Percentiles rank a stretch among this genome's conserved stretches.
phyloP scores from a whole-genome alignment of 306 rosid species.

The Canavalia gladiata region DNA sequence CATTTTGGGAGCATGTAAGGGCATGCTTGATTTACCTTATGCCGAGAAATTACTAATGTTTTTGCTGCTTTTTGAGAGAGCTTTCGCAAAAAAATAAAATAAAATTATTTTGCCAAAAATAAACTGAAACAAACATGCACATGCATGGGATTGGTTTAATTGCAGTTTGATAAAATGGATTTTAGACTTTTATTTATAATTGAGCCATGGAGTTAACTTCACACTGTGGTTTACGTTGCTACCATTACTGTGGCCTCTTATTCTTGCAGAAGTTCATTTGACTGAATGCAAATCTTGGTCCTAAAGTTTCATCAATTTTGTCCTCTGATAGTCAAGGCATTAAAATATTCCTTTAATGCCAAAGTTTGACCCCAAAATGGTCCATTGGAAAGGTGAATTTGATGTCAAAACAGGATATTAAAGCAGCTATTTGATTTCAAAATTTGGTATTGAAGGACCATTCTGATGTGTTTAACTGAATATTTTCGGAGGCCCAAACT shows the following conservation, averaged over 20 bases:
- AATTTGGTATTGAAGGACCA: neutral
- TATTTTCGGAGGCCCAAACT: neutral
- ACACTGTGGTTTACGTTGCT: constrained; percentile 7
- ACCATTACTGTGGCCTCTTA: constrained; percentile 4
- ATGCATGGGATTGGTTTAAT: neutral
- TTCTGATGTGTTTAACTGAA: neutral
- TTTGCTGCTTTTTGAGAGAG: neutral
- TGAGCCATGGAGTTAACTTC: neutral
- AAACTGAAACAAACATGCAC: neutral
- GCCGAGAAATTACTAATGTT: neutral
- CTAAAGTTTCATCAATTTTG: neutral
- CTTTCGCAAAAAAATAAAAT: neutral
- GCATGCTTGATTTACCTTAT: neutral
- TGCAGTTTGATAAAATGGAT: neutral
- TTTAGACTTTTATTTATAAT: neutral
- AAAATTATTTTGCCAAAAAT: neutral
- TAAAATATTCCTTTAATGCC: neutral
- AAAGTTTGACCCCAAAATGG: neutral
- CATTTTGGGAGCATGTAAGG: constrained; percentile 16
- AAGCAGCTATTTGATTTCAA: constrained; percentile 2
- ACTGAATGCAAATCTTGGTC: constrained; percentile 23
- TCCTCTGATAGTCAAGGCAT: neutral
- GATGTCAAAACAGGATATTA: neutral
- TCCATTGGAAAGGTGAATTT: neutral
- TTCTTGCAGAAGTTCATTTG: constrained; percentile 14